Base-by-base conservation (phyloP, 805 yeast genomes). In the Myxozyma lipomycoides region DNA sequence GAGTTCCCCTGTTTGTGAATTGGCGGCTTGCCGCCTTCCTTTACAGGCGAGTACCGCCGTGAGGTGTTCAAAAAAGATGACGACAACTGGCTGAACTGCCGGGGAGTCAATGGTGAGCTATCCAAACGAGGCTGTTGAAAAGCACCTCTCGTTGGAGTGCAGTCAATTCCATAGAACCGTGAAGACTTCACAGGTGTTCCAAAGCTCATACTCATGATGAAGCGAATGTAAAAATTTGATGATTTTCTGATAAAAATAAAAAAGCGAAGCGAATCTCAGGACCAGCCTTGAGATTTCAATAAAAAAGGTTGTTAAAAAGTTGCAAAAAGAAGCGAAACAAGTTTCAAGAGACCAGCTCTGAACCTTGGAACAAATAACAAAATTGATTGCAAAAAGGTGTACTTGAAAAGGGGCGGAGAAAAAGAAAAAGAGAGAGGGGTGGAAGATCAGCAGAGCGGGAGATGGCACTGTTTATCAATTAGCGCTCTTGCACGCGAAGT, bases 1-100 rank as follows among this genome's bases (percentile, higher is more conserved):
- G 78, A 74, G 2, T 52, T 26, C 21, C 30, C 35, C 45, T 57
- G 62, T 39, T 43, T 46, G 41, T 58, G 56, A 42, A 58, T 56
- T 19, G 45, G 21, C 21, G 48, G 38, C 53, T 55, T 55, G 18
- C 17, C 40, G 10, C 10, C 23, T 10, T n/a, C 35, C 7, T 32
- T 51, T 19, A 34, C 6, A 12, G 56, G 49, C 6, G 61, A 43
- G 17, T 26, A 22, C 17, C 46, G 39, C 3, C 51, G 43, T 7
- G 38, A 35, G 17, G 55, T 43, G 41, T 44, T 39, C 23, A 28
- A 12, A 18, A 51, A 36, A 17, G 45, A 39, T 36, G 45, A 22
- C 22, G 59, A 42, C 10, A 46, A 23, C 37, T 54, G 55, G 7
- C 43, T 28, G 26, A 28, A 51, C 15, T 50, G 56, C 23, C 49